phyloP scores from a whole-genome alignment of 306 rosid species.

The Cicer cuneatum region DNA sequence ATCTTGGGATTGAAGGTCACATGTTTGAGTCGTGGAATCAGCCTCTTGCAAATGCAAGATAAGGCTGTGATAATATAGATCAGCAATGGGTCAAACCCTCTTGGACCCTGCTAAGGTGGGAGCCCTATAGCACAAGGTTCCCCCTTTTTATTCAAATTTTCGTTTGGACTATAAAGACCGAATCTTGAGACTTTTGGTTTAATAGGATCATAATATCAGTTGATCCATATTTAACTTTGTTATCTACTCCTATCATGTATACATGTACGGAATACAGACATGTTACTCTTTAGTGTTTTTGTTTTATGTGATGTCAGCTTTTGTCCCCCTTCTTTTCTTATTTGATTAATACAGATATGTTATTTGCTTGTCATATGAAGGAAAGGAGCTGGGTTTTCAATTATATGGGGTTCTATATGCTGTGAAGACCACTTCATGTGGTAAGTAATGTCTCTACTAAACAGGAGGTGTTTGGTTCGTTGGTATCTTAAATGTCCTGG shows the following conservation, averaged over 20 bases:
- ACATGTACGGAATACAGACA: neutral
- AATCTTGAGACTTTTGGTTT: neutral
- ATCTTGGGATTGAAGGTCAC: neutral
- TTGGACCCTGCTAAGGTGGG: neutral
- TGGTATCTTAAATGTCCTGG: constrained; percentile 11
- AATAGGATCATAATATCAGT: constrained; percentile 18
- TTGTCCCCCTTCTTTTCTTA: neutral
- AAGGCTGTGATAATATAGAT: neutral
- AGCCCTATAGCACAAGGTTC: neutral
- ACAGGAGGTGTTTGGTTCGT: constrained; percentile 15
- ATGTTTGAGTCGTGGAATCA: neutral
- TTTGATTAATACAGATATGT: constrained; percentile 13
- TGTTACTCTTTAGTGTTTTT: constrained; percentile 5
- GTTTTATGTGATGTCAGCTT: constrained; percentile 21
- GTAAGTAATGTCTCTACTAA: constrained; percentile 41
- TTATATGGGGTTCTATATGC: constrained; percentile 78
- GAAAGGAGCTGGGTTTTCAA: constrained; percentile 75
- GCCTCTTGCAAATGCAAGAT: constrained; percentile 1
- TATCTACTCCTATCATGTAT: constrained; percentile 21
- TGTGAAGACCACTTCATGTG: constrained; percentile 91
- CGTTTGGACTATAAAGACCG: neutral
- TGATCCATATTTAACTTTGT: constrained; percentile 18
- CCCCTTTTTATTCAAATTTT: neutral
- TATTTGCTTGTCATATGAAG: constrained; percentile 53
- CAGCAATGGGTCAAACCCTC: neutral